A percentile compares a stretch with the other conserved stretches of the same genome.
phyloP scores from a whole-genome alignment of 2,329 filamentous ascomycete species.

The Exophiala calicioides region DNA sequence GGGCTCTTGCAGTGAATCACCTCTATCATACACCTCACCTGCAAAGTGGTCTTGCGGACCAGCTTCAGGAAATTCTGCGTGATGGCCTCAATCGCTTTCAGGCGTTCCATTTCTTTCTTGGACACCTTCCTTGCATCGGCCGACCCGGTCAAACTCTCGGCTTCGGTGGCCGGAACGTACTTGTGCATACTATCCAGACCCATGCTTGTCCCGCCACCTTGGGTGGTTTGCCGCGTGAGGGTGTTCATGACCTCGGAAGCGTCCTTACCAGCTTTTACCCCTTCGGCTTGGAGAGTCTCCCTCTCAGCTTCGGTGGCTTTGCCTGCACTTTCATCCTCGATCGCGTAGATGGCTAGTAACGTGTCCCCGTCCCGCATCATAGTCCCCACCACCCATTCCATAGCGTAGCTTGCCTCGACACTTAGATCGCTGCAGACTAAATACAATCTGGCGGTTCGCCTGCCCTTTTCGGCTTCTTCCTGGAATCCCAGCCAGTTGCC shows the following conservation, averaged over 20 bases:
- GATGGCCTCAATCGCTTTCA: slow-evolving; percentile 78
- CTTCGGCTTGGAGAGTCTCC: slow-evolving; percentile 56
- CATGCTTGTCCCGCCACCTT: slow-evolving; percentile 32
- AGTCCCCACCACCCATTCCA: slow-evolving; percentile 97
- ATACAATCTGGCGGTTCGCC: slow-evolving; percentile 81
- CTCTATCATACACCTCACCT: slow-evolving; percentile 91
- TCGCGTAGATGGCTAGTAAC: slow-evolving; percentile 86
- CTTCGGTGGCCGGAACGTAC: slow-evolving; percentile 40
- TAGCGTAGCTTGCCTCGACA: slow-evolving; percentile 87
- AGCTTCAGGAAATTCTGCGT: slow-evolving; percentile 82
- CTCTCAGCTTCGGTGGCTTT: slow-evolving; percentile 47
- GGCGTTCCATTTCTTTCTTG: slow-evolving; percentile 74
- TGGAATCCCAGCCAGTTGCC: slow-evolving; percentile 71
- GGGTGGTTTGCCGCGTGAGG: slow-evolving; percentile 51
- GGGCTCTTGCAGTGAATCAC: slow-evolving; percentile 98
- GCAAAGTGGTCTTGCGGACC: slow-evolving; percentile 84
- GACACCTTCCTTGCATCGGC: slow-evolving; percentile 53
- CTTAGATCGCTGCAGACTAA: slow-evolving; percentile 94
- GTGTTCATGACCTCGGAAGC: slow-evolving; percentile 71
- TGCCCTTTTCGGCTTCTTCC: slow-evolving; percentile 74
- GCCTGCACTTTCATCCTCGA: slow-evolving; percentile 73
- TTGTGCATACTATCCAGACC: slow-evolving; percentile 25
- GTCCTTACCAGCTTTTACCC: slow-evolving; percentile 72
- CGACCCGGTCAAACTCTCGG: slow-evolving; percentile 46
- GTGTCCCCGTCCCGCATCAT: slow-evolving; percentile 93